These are phyloP conservation scores for Diplodia corticola DNA, from an alignment of 2,329 filamentous ascomycete genomes.

Conservation along the genomic window DNA sequence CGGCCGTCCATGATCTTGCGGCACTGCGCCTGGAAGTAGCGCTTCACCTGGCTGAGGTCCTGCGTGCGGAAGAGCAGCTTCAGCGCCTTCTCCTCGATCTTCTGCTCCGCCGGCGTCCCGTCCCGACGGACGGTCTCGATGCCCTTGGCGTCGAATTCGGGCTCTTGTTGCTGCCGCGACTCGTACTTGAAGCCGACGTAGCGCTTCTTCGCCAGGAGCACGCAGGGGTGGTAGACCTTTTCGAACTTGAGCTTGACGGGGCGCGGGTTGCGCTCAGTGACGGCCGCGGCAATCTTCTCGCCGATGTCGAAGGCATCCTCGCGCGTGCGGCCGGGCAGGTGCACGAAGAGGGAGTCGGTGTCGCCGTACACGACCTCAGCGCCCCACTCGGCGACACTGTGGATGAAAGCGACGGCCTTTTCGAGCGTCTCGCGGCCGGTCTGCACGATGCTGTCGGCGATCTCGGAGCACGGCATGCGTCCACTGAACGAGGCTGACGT, in stretches of 20 bases:
- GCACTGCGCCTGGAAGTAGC: constrained; percentile 87
- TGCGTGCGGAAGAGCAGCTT: constrained; percentile 86
- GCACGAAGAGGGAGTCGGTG: constrained; percentile 91
- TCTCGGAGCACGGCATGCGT: constrained; percentile 96
- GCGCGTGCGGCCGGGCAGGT: constrained; percentile 81
- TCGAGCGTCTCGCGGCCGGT: constrained; percentile 93
- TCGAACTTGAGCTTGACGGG: constrained; percentile 97
- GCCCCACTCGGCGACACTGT: constrained; percentile 82
- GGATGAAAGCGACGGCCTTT: constrained; percentile 88
- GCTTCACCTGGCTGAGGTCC: constrained; percentile 85
- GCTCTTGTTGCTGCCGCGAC: constrained; percentile 67
- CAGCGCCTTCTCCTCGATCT: constrained; percentile 90
- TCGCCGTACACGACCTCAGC: constrained; percentile 98
- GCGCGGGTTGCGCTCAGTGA: constrained; percentile 86
- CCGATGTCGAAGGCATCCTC: constrained; percentile 92
- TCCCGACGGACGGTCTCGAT: constrained; percentile 97
- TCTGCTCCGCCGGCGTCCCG: constrained; percentile 92
- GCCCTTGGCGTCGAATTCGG: constrained; percentile 95
- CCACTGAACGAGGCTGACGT: constrained; percentile 96
- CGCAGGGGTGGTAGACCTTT: constrained; percentile 95
- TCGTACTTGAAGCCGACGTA: constrained; percentile 99
- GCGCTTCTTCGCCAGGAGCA: constrained; percentile 92
- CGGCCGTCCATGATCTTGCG: constrained; percentile 86
- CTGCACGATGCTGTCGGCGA: constrained; percentile 97
- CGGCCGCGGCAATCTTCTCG: constrained; percentile 81